Conservation (phyloP, 768 basidiomycete genomes). For the Podaxis pistillaris region DNA sequence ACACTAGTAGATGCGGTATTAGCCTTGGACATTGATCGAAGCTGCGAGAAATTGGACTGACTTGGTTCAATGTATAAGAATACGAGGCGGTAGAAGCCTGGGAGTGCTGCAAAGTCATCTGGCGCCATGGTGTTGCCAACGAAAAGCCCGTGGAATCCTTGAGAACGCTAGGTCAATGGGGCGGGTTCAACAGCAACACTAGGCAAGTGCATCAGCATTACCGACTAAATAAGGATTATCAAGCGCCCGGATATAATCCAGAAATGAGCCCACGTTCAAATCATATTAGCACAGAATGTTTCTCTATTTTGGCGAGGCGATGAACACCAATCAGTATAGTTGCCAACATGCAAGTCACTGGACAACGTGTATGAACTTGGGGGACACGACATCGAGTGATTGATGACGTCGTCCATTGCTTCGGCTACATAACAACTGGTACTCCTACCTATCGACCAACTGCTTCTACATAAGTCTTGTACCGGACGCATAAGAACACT, state of each 20-base stretch:
- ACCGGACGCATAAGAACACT: not conserved
- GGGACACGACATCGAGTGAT: not conserved
- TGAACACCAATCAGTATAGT: too few species aligned
- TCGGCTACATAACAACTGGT: not conserved
- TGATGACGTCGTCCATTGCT: not conserved
- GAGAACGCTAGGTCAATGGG: not conserved
- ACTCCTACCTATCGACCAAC: not conserved
- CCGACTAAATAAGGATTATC: not conserved
- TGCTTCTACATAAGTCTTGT: not conserved
- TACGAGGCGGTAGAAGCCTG: constrained; percentile 59
- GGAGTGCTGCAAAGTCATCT: constrained; percentile 51
- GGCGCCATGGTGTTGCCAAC: constrained; percentile 14
- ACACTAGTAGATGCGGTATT: constrained; percentile 23
- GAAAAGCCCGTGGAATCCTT: not conserved
- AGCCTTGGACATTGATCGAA: not conserved
- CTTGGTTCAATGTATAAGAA: constrained; percentile 70
- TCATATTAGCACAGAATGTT: not conserved
- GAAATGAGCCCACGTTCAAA: not conserved
- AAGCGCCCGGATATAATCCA: not conserved
- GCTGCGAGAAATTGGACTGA: constrained; percentile 24
- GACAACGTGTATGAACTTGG: not conserved
- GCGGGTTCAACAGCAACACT: not conserved
- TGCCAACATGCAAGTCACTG: not conserved
- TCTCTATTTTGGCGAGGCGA: too few species aligned
- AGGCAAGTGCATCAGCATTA: not conserved